Evolutionary conservation across 192 early-diverging fungal species (phyloP).

Genomic region (Backusella liffmaniae): DNA sequence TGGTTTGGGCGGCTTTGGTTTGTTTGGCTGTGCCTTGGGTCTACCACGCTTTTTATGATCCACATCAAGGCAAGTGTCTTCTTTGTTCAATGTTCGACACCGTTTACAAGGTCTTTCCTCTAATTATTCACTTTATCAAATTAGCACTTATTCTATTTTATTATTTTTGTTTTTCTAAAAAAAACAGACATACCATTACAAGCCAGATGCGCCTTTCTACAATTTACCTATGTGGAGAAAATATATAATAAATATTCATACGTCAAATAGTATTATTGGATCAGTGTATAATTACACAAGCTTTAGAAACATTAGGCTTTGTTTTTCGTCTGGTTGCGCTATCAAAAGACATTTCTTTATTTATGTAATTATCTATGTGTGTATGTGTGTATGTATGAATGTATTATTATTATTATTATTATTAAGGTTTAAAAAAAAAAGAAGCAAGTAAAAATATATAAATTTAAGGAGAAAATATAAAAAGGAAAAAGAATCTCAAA

Average conservation of each 20-base stretch:
- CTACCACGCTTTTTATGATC: conserved; percentile 85
- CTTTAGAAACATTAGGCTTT: conserved; percentile 82
- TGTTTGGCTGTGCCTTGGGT: conserved; percentile 56
- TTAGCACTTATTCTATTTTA: neutral
- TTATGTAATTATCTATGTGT: too few relatives aligned
- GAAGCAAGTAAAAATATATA: neutral
- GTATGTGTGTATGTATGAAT: too few relatives aligned
- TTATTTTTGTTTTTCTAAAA: neutral
- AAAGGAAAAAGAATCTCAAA: neutral
- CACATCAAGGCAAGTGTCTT: conserved; percentile 77
- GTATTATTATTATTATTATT: too few relatives aligned
- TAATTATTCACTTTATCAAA: conserved; percentile 49
- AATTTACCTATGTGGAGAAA: conserved; percentile 48
- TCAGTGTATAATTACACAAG: conserved; percentile 49
- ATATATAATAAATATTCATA: neutral
- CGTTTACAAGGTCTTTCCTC: conserved; percentile 73
- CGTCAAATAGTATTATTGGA: neutral
- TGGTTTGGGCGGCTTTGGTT: neutral
- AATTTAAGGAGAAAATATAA: neutral
- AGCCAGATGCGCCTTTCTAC: conserved; percentile 81
- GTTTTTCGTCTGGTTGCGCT: conserved; percentile 14
- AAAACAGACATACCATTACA: conserved; percentile 67
- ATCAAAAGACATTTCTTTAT: neutral
- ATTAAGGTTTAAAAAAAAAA: neutral
- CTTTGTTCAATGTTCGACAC: conserved; percentile 66